Evolutionary conservation across 129 eudicot species (phyloP), one percentile per base, ranked within the genome.

Genomic region (Centaurea solstitialis): DNA sequence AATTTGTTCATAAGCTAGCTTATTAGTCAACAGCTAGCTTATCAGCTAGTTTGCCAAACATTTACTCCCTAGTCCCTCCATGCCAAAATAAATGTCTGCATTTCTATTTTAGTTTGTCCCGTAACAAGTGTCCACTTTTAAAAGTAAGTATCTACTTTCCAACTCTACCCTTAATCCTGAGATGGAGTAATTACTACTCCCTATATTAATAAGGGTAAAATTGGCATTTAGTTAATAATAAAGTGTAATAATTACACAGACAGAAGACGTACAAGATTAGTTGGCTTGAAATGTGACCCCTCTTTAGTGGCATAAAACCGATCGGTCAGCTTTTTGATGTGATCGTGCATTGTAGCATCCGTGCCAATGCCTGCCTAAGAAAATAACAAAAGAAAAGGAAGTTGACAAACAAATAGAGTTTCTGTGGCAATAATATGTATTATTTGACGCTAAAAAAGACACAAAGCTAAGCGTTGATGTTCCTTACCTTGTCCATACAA

Each of bases 341-440:
- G 99, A 88, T 95, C 99, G 79, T 95, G 99, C 99, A 95, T 95
- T 11, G 99, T 95, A 41, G 99, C 99, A 91, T 95, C 99, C 53
- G 99, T 95, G 33, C 99, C 99, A 75, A 95, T 95, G 70, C 94
- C 97, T 5, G 97, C 97, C 99, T 95, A 73, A 64, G 33, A 61
- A 77, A 82, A 75, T 38, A 70, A 65, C 2, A 57, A 75, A 68
- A 72, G 35, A 73, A 74, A 69, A 23, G 5, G 13, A 21, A 7
- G 33, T 41, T 30, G 28, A 74, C 22, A 64, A 35, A 40, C 43
- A 65, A 33, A 26, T 37, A 37, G 43, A 71, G 39, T 73, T 39
- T 79, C 12, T 69, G 77, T 39, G 4, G 71, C 18, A 57, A 26
- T 9, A 65, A 69, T 23, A 23, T 35, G 28, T 41, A 43, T 7